phyloP scores from a whole-genome alignment of 1,284 basidiomycete genomes.

The Blastosporella zonata region DNA sequence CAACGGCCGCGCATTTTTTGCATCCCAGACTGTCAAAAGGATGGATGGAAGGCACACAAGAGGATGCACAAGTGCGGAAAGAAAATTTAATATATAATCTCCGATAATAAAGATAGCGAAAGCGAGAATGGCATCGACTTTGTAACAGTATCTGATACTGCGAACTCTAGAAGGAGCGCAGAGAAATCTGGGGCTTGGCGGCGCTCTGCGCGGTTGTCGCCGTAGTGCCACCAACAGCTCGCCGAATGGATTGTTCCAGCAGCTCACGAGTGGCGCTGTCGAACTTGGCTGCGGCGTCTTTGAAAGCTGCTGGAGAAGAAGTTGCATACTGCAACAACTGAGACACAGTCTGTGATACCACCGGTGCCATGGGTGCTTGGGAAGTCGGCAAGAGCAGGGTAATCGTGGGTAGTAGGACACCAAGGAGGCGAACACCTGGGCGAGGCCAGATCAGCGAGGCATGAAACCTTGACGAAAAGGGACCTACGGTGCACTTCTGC shows the following conservation, averaged over 20 bases:
- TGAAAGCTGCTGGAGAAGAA: constrained; percentile 76
- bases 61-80: constrained; percentile 14
- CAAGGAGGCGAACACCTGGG: constrained; percentile 67
- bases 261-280: constrained; percentile 56
- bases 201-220: constrained; percentile 32
- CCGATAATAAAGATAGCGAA: not conserved
- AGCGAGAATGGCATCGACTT: not conserved
- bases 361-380: constrained; percentile 39
- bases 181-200: constrained; percentile 74
- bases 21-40: constrained; percentile 18
- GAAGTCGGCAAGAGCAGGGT: constrained; percentile 69
- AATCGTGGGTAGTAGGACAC: constrained; percentile 78
- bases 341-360: constrained; percentile 65
- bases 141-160: not conserved
- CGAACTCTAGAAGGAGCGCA: constrained; percentile 56
- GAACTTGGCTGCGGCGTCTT: constrained; percentile 78
- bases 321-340: constrained; percentile 81
- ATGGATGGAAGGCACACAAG: constrained; percentile 26
- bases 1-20: constrained; percentile 24
- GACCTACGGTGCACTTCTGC: constrained; percentile 66
- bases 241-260: constrained; percentile 79
- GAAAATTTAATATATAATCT: not conserved
- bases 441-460: not conserved
- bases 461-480: no score
- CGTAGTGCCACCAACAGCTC: constrained; percentile 56